Conservation (phyloP, 1,284 basidiomycete genomes). For the Megacollybia platyphylla region DNA sequence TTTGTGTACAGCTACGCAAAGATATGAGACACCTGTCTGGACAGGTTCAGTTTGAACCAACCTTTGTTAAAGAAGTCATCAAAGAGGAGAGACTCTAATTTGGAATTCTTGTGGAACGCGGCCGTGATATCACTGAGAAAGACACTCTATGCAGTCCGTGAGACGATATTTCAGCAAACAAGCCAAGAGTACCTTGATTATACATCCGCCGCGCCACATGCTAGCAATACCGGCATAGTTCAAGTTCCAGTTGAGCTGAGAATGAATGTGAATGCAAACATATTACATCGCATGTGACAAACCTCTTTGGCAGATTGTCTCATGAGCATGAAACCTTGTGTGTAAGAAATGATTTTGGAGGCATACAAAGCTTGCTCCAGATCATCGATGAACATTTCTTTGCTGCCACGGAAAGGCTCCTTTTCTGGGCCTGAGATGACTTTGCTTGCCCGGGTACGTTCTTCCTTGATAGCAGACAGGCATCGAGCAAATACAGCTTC, state of each 20-base stretch:
- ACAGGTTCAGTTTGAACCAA: slow-evolving; percentile 12
- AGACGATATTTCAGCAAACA: neutral
- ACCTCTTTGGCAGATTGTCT: slow-evolving; percentile 95
- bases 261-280: slow-evolving; percentile 2
- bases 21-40: slow-evolving; percentile 4
- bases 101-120: slow-evolving; percentile 80
- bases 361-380: slow-evolving; percentile 99
- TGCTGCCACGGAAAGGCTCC: slow-evolving; percentile 94
- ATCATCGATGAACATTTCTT: slow-evolving; percentile 97
- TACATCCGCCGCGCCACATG: slow-evolving; percentile 99
- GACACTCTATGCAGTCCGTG: slow-evolving; percentile 44
- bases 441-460: slow-evolving; percentile 91
- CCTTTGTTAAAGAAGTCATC: slow-evolving; percentile 98
- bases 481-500: slow-evolving; percentile 99
- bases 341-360: slow-evolving; percentile 98
- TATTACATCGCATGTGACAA: slow-evolving; percentile 10
- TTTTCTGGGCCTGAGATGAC: slow-evolving; percentile 81
- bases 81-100: slow-evolving; percentile 91
- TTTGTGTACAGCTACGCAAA: slow-evolving; percentile 63
- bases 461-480: slow-evolving; percentile 95
- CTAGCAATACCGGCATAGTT: slow-evolving; percentile 96
- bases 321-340: slow-evolving; percentile 99
- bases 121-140: slow-evolving; percentile 90
- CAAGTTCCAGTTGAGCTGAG: slow-evolving; percentile 64
- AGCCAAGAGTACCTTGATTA: slow-evolving; percentile 65